Percentiles rank a stretch among this genome's conserved stretches.
These are phyloP conservation scores for Mycocentrospora acerina DNA, from an alignment of 2,329 filamentous ascomycete species.

Conservation along the genomic window DNA sequence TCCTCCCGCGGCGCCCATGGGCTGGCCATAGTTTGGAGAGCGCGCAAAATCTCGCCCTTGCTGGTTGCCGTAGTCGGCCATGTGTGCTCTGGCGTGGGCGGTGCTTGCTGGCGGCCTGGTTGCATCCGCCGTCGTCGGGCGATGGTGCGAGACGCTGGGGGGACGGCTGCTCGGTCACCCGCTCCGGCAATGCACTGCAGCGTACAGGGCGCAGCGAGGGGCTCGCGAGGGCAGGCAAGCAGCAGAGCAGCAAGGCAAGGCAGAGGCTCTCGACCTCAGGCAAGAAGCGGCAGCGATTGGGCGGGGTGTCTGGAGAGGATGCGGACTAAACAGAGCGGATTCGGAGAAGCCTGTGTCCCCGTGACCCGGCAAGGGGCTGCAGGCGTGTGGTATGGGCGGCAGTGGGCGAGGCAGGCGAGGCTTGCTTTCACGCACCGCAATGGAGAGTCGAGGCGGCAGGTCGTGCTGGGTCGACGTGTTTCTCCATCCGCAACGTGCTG, in stretches of 20 bases:
- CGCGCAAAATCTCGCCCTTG: conserved; percentile 61
- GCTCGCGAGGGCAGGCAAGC: not conserved
- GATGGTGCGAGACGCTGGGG: conserved; percentile 16
- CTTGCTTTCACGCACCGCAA: conserved; percentile 6
- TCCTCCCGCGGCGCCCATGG: conserved; percentile 33
- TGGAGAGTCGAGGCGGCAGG: conserved; percentile 8
- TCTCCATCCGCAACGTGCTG: too few species aligned
- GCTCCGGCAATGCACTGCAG: too few species aligned
- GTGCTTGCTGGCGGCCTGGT: conserved; percentile 10
- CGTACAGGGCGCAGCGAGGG: not conserved
- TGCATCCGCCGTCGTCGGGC: conserved; percentile 28
- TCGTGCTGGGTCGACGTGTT: conserved; percentile 3
- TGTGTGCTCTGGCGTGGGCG: conserved; percentile 36
- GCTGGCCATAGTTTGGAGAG: conserved; percentile 54
- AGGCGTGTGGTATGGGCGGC: conserved; percentile 9
- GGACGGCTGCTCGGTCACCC: conserved; percentile 9
- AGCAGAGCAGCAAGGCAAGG: too few species aligned
- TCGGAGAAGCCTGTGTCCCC: conserved; percentile 6
- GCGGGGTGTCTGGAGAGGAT: conserved; percentile 9
- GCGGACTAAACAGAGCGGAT: conserved; percentile 5
- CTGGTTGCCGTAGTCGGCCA: conserved; percentile 67
- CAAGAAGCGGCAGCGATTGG: conserved; percentile 1
- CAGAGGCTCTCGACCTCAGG: not conserved
- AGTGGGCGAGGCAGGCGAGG: conserved; percentile 4
- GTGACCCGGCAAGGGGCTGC: conserved; percentile 15